Percentiles rank a stretch among this genome's conserved stretches.
These are phyloP conservation scores for Phytophthora hibernalis DNA, from an alignment of 352 stramenopile species.

Conservation along the genomic window DNA sequence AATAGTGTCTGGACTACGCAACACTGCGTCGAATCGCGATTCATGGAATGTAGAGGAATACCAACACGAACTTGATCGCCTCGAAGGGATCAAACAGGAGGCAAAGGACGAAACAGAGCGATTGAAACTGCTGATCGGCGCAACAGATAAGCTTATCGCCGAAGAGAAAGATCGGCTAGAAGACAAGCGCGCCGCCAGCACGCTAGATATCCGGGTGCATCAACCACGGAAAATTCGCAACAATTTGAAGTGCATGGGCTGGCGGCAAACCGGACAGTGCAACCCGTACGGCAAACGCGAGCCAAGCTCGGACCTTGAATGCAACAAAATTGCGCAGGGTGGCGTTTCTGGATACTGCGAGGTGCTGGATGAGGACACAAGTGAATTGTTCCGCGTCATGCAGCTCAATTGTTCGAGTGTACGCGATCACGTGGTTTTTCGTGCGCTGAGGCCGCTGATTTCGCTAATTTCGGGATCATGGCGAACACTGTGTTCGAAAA, in stretches of 20 bases:
- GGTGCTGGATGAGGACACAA: slow-evolving; percentile 57
- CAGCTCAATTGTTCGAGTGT: slow-evolving; percentile 69
- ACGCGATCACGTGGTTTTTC: slow-evolving; percentile 58
- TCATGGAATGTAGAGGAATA: slow-evolving; percentile 32
- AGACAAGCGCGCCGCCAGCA: slow-evolving; percentile 38
- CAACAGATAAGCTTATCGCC: slow-evolving; percentile 39
- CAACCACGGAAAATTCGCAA: slow-evolving; percentile 41
- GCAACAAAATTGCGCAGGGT: slow-evolving; percentile 49
- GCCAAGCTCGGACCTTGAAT: slow-evolving; percentile 55
- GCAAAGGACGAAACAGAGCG: slow-evolving; percentile 47
- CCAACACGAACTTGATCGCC: slow-evolving; percentile 44
- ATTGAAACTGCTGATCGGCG: slow-evolving; percentile 42
- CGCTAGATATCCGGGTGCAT: slow-evolving; percentile 44
- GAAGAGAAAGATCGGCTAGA: slow-evolving; percentile 47
- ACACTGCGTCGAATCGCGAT: slow-evolving; percentile 20
- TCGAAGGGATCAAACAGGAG: slow-evolving; percentile 43
- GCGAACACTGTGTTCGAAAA: slow-evolving; percentile 45
- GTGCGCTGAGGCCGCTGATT: slow-evolving; percentile 62
- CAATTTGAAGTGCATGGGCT: slow-evolving; percentile 66
- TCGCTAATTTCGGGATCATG: slow-evolving; percentile 66
- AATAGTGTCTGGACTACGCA: slow-evolving; percentile 27
- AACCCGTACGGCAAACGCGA: slow-evolving; percentile 54
- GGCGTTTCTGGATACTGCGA: slow-evolving; percentile 73
- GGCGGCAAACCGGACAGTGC: slow-evolving; percentile 64
- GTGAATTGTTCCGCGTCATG: slow-evolving; percentile 77